Conservation (phyloP, 2,329 filamentous ascomycete genomes). For the Aspergillus sp. region DNA sequence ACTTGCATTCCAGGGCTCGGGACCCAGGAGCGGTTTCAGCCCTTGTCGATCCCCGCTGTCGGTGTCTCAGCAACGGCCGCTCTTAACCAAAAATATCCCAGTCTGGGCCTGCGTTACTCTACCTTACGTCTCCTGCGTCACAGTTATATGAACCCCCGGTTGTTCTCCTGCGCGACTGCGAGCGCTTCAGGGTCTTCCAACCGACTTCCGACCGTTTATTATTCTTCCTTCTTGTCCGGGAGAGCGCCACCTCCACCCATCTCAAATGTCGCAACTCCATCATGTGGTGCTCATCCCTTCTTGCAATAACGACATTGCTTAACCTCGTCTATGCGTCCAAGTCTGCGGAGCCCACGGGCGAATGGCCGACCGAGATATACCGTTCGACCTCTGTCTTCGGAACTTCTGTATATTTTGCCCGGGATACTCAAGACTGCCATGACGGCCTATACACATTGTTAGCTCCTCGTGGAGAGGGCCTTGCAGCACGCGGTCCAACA, state of each 20-base stretch:
- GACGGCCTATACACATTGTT: slow-evolving; percentile 42
- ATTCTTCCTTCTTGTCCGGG: not conserved
- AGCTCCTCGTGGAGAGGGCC: slow-evolving; percentile 36
- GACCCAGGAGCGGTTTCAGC: not conserved
- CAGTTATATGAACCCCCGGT: not conserved
- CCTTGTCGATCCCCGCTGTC: not conserved
- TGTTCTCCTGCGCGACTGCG: not conserved
- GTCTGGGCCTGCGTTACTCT: not conserved
- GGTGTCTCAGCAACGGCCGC: not conserved
- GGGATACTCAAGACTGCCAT: slow-evolving; percentile 34
- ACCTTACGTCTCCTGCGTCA: not conserved
- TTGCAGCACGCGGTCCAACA: slow-evolving; percentile 41
- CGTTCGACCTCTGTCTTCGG: slow-evolving; percentile 24
- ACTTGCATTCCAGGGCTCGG: no score
- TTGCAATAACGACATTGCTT: slow-evolving; percentile 7
- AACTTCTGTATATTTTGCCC: slow-evolving; percentile 26
- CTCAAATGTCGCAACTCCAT: slow-evolving; percentile 1
- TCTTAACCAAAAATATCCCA: not conserved
- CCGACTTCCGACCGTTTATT: no score
- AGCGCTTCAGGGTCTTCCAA: not conserved
- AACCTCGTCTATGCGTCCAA: slow-evolving; percentile 10
- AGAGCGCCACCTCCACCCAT: not conserved
- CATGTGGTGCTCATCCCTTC: not conserved
- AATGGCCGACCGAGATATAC: slow-evolving; percentile 28
- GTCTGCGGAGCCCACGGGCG: slow-evolving; percentile 17